Percentiles rank a stretch among this genome's conserved stretches.
These are phyloP conservation scores for Moesziomyces sp. DNA, from an alignment of 1,284 basidiomycete species.

Conservation along the genomic window DNA sequence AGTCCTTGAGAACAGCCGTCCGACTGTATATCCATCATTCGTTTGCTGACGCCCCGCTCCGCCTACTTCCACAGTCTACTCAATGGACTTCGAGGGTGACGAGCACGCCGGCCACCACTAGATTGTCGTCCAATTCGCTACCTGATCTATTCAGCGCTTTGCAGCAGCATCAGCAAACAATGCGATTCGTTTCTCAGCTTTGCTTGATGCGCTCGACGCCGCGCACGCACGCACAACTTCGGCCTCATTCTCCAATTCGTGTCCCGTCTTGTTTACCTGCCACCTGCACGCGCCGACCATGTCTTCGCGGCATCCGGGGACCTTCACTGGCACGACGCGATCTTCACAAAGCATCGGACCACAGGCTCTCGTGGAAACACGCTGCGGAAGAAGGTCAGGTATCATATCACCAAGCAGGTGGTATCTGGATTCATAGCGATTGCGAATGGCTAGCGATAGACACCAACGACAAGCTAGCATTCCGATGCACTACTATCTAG, in stretches of 20 bases:
- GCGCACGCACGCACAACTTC: neutral
- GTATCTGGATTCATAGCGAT: slow-evolving; percentile 13
- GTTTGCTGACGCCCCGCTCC: slow-evolving; percentile 3
- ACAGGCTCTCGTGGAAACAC: no score
- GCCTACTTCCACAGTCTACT: slow-evolving; percentile 48
- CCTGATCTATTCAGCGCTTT: slow-evolving; percentile 1
- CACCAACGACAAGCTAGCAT: neutral
- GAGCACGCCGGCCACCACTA: slow-evolving; percentile 56
- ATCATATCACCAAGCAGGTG: neutral
- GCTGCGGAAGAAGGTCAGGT: no score
- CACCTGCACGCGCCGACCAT: no score
- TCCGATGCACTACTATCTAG: neutral
- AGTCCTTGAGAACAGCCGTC: slow-evolving; percentile 11
- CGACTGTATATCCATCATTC: no score
- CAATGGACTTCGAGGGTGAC: slow-evolving; percentile 56
- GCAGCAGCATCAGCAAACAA: slow-evolving; percentile 19
- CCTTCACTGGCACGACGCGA: no score
- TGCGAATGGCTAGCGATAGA: neutral
- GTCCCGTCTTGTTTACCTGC: no score
- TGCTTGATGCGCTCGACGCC: slow-evolving; percentile 1
- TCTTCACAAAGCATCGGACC: no score
- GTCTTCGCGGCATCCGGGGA: no score
- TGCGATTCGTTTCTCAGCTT: slow-evolving; percentile 30
- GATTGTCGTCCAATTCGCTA: slow-evolving; percentile 2
- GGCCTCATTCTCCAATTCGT: neutral